phyloP scores from a whole-genome alignment of 768 basidiomycete species.

The Suillus americanus region DNA sequence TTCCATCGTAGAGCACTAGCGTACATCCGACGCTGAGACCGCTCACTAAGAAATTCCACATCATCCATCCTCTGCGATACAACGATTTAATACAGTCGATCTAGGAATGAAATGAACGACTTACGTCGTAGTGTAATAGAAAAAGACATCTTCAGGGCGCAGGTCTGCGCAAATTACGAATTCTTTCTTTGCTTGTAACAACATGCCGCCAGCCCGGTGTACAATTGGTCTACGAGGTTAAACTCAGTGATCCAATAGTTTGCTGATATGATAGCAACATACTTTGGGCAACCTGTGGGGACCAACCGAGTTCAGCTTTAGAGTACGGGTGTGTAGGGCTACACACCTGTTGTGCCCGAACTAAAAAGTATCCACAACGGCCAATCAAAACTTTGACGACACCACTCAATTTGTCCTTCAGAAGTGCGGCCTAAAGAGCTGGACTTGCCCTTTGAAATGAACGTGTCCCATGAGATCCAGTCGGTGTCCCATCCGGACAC shows the following conservation, averaged over 20 bases:
- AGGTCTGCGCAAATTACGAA: constrained; percentile 69
- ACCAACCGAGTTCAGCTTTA: neutral
- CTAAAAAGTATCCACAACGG: constrained; percentile 89
- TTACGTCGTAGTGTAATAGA: constrained; percentile 82
- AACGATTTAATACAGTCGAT: constrained; percentile 6
- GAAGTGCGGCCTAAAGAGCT: constrained; percentile 46
- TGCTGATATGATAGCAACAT: constrained; percentile 22
- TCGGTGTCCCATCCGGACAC: constrained; percentile 30
- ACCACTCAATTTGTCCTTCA: constrained; percentile 64
- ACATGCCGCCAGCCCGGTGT: constrained; percentile 77
- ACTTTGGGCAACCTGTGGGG: constrained; percentile 52
- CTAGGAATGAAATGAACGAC: constrained; percentile 22
- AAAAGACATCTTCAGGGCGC: constrained; percentile 66
- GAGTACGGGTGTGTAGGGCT: neutral
- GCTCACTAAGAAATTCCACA: constrained; percentile 83
- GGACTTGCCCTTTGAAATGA: constrained; percentile 47
- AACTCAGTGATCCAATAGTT: neutral
- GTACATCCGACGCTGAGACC: constrained; percentile 67
- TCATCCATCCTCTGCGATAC: constrained; percentile 76
- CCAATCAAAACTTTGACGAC: constrained; percentile 62
- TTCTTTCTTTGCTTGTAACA: constrained; percentile 72
- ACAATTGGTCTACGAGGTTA: constrained; percentile 61
- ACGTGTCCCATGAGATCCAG: constrained; percentile 56
- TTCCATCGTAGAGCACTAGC: constrained; percentile 79
- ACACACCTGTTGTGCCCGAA: constrained; percentile 74